Base-by-base conservation (phyloP, 2,329 filamentous ascomycete genomes). In the Colletotrichum kahawae region DNA sequence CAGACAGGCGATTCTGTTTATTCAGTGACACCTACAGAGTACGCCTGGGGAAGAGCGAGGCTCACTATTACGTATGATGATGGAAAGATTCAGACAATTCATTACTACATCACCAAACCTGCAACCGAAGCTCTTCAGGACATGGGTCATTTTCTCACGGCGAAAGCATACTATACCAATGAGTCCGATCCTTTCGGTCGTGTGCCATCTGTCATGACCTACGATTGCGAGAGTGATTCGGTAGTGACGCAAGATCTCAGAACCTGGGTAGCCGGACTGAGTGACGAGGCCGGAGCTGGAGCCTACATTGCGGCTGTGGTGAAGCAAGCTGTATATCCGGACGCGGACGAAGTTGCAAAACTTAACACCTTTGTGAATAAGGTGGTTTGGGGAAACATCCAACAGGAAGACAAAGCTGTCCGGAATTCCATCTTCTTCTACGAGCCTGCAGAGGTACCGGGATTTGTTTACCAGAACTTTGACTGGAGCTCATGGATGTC, bases 191-290 rank as follows among this genome's bases (percentile, higher is more conserved):
- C 89, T 0, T 92, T 92, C 76, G 81, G 85, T 2, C 85, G 91
- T 36, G 85, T 87, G 0, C 88, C 89, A 0, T 92, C 90, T 0
- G 84, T 91, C 71, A 89, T 92, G 81, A 88, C 87, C 0, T 92
- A 91, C 76, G 90, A 92, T 77, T 88, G 82, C 79, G 90, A 86
- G 81, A 85, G 77, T 3, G 79, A 81, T 7, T 77, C 82, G 7
- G 84, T 85, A 29, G 87, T 89, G 7, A 80, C 82, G 29, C 88
- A 89, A 66, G 87, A 89, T 38, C 71, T 83, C 1, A 85, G 91
- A 2, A 89, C 87, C 7, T 92, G 90, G 90, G 88, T 92, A 9
- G 86, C 90, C 1, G 91, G 91, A 0, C 84, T 92, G 1, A 91
- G 89, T 71, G 90, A 92, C 71, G 91, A 92, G 81, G 90, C 85